Evolutionary conservation across 768 basidiomycete species (phyloP).

Genomic region (Lactarius hatsudake): DNA sequence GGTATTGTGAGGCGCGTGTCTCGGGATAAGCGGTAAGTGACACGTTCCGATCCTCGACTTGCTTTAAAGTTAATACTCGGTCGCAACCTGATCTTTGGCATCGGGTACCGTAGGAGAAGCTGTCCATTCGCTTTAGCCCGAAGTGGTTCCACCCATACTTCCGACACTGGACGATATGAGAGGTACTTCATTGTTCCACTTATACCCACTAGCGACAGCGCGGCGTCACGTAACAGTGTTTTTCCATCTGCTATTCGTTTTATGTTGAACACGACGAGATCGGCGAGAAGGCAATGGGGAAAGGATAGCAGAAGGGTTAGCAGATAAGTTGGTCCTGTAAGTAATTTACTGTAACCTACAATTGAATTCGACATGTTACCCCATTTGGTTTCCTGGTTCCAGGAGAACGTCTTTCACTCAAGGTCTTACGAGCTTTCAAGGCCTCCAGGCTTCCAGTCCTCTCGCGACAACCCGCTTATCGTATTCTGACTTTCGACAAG

Average conservation of each 20-base stretch:
- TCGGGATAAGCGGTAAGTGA: background rate
- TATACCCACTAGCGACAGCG: background rate
- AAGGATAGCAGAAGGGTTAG: background rate
- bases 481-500: background rate
- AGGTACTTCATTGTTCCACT: background rate
- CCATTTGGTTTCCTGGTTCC: background rate
- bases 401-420: background rate
- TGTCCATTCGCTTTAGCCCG: background rate
- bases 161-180: background rate
- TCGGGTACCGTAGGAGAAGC: background rate
- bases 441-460: background rate
- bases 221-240: background rate
- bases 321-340: background rate
- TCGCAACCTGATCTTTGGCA: background rate
- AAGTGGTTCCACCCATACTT: background rate
- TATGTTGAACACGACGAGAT: background rate
- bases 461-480: background rate
- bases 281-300: background rate
- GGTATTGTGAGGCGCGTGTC: background rate
- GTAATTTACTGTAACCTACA: background rate
- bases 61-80: background rate
- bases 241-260: background rate
- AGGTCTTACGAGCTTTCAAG: background rate
- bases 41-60: background rate
- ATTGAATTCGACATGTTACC: background rate